A percentile compares a stretch with the other conserved stretches of the same genome.
Conservation (phyloP, 371 early-diverging fungal species). For the Thermomucor indicae-seudaticae region DNA sequence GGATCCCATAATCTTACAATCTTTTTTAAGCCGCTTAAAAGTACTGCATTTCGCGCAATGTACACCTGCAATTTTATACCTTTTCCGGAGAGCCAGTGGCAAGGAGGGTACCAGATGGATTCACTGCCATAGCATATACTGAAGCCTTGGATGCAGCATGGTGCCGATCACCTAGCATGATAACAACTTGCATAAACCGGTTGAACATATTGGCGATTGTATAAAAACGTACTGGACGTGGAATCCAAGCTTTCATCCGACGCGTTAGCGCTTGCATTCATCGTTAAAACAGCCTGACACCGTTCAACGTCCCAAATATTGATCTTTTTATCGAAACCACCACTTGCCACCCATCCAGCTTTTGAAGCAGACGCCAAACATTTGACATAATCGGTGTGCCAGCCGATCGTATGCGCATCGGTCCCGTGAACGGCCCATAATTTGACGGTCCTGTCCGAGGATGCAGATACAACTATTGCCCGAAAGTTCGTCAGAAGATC, state of each 20-base stretch:
- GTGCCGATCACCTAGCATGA: background rate
- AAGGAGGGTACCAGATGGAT: conserved; percentile 63
- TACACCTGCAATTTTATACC: conserved; percentile 19
- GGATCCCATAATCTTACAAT: conserved; percentile 90
- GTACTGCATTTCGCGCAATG: background rate
- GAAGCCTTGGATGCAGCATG: conserved; percentile 56
- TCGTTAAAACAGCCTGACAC: conserved; percentile 21
- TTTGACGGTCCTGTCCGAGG: conserved; percentile 89
- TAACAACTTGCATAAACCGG: background rate
- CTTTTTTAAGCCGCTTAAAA: too few relatives aligned
- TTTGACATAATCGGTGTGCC: conserved; percentile 86
- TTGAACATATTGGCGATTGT: background rate
- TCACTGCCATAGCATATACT: conserved; percentile 74
- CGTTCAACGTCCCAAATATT: conserved; percentile 83
- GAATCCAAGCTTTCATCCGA: background rate
- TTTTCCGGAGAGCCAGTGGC: conserved; percentile 91
- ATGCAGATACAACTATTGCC: conserved; percentile 75
- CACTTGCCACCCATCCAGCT: conserved; percentile 84
- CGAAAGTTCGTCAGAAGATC: background rate
- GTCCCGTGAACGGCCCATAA: conserved; percentile 65
- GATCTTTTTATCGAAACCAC: conserved; percentile 89
- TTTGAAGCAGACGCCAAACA: conserved; percentile 67
- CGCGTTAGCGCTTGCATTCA: conserved; percentile 8
- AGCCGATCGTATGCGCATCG: conserved; percentile 64
- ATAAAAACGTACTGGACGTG: background rate